Percentiles rank a stretch among this genome's conserved stretches.
Evolutionary conservation across 805 yeast genomes (phyloP).

Genomic region (Hanseniaspora taiwanica): DNA sequence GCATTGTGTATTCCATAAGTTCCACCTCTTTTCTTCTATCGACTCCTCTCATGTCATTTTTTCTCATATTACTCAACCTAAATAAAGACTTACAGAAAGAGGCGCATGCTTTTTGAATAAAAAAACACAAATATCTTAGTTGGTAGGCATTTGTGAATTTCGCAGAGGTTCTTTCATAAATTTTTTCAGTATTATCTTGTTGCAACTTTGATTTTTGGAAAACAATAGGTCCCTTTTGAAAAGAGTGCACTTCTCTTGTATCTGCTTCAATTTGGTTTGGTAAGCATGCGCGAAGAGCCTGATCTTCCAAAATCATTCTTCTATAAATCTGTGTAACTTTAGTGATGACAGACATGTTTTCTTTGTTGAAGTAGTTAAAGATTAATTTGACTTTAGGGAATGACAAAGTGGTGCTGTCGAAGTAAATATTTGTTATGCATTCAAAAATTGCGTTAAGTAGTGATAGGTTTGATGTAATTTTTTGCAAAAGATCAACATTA

Average conservation of each 20-base stretch:
- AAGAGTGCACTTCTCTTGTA: neutral
- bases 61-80: conserved; percentile 33
- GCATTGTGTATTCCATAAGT: conserved; percentile 25
- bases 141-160: conserved; percentile 52
- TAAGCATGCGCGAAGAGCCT: conserved; percentile 32
- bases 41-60: conserved; percentile 13
- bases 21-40: conserved; percentile 30
- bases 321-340: conserved; percentile 34
- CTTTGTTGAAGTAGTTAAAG: conserved; percentile 14
- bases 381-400: conserved; percentile 27
- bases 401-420: conserved; percentile 39
- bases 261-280: conserved; percentile 35
- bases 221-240: conserved; percentile 2
- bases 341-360: conserved; percentile 23
- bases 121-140: conserved; percentile 36
- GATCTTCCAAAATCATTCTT: conserved; percentile 46
- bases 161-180: conserved; percentile 35
- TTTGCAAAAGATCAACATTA: conserved; percentile 8
- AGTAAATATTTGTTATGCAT: conserved; percentile 41
- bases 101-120: conserved; percentile 33
- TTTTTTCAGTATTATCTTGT: conserved; percentile 17
- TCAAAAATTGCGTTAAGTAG: conserved; percentile 32
- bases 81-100: conserved; percentile 31
- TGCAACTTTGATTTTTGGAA: conserved; percentile 33
- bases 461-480: conserved; percentile 17